A percentile compares a stretch with the other conserved stretches of the same genome.
Evolutionary conservation across 2,329 filamentous ascomycete species (phyloP).

Genomic region (Pestalotiopsis sp.): DNA sequence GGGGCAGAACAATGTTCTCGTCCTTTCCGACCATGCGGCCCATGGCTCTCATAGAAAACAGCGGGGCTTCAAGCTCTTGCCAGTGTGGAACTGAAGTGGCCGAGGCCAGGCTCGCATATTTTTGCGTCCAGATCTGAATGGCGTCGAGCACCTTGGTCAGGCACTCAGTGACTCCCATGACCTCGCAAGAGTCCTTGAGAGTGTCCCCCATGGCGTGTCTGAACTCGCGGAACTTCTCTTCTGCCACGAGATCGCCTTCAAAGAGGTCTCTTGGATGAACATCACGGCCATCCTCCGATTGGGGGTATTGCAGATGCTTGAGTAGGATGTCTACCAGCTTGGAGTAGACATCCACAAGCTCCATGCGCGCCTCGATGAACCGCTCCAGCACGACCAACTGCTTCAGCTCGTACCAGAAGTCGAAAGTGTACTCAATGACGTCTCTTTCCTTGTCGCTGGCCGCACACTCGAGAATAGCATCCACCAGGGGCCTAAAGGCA

Average conservation of each 20-base stretch:
- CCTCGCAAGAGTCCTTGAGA: conserved; percentile 94
- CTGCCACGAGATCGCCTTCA: conserved; percentile 91
- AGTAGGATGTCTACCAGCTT: conserved; percentile 93
- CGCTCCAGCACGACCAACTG: conserved; percentile 91
- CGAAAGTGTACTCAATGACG: conserved; percentile 90
- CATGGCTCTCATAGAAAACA: conserved; percentile 95
- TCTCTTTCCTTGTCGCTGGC: conserved; percentile 86
- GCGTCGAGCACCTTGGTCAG: conserved; percentile 83
- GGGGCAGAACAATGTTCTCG: conserved; percentile 80
- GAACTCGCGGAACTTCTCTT: conserved; percentile 97
- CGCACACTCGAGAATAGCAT: conserved; percentile 90
- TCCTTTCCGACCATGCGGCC: conserved; percentile 93
- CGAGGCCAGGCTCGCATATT: conserved; percentile 76
- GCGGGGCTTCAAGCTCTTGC: conserved; percentile 92
- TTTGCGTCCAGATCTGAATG: conserved; percentile 86
- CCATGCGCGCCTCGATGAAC: conserved; percentile 79
- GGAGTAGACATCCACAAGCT: conserved; percentile 81
- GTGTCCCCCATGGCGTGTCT: conserved; percentile 97
- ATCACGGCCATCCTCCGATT: conserved; percentile 72
- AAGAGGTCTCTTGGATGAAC: conserved; percentile 71
- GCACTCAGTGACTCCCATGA: conserved; percentile 91
- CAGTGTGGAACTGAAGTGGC: conserved; percentile 83
- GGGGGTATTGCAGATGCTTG: conserved; percentile 84
- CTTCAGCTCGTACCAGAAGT: conserved; percentile 98
- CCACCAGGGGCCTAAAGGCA: conserved; percentile 83